Evolutionary conservation across 345 rosid species (phyloP).

Genomic region (Boechera retrofracta): DNA sequence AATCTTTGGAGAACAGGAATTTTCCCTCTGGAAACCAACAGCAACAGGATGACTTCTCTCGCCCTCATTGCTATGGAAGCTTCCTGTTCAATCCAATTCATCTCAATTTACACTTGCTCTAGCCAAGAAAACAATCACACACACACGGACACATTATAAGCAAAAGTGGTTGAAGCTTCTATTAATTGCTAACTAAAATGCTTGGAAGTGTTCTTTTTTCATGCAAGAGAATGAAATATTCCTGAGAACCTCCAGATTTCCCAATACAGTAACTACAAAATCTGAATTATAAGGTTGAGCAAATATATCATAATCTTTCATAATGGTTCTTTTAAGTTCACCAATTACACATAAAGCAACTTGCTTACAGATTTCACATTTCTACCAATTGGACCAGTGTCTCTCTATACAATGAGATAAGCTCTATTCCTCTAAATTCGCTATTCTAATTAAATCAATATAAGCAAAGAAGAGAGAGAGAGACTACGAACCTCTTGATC

Average conservation of each 20-base stretch:
- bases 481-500: conserved; percentile 62
- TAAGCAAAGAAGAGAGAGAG: background rate
- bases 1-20: conserved; percentile 43
- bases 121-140: conserved; percentile 5
- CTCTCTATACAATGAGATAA: background rate
- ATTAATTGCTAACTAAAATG: background rate
- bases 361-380: background rate
- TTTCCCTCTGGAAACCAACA: conserved; percentile 41
- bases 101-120: conserved; percentile 47
- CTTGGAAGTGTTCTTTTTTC: background rate
- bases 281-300: background rate
- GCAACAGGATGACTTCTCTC: conserved; percentile 57
- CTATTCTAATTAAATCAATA: background rate
- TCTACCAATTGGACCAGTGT: background rate
- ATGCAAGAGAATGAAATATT: background rate
- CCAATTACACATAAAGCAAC: background rate
- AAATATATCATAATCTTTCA: background rate
- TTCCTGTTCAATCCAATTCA: conserved; percentile 53
- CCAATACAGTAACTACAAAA: background rate
- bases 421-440: background rate
- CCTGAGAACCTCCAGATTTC: too few relatives aligned
- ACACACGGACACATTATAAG: background rate
- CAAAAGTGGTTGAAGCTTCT: background rate
- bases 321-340: background rate
- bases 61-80: conserved; percentile 54